Percentiles rank a stretch among this genome's conserved stretches.
These are phyloP conservation scores for Tricladium varicosporioides DNA, from an alignment of 2,329 filamentous ascomycete genomes.

Conservation along the genomic window DNA sequence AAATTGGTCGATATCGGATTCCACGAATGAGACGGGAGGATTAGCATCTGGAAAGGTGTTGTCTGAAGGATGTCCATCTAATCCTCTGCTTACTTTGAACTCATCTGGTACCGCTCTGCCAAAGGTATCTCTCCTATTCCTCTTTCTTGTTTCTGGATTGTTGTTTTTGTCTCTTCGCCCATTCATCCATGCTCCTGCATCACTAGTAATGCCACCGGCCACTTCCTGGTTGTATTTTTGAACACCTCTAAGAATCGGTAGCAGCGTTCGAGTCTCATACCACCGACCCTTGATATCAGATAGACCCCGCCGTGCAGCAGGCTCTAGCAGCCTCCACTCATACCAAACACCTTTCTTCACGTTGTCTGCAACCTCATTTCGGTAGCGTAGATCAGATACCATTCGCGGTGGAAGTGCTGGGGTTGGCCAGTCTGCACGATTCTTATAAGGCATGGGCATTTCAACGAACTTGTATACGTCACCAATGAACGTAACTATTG, in stretches of 20 bases:
- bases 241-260: constrained; percentile 37
- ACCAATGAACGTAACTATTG: constrained; percentile 44
- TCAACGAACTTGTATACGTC: constrained; percentile 51
- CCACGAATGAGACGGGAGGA: constrained; percentile 5
- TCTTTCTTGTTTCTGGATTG: constrained; percentile 28
- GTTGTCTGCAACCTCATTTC: constrained; percentile 46
- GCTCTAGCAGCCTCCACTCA: constrained; percentile 33
- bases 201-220: constrained; percentile 37
- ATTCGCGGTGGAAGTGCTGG: constrained; percentile 47
- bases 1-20: constrained; percentile 16
- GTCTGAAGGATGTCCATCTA: constrained; percentile 32
- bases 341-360: constrained; percentile 29
- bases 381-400: constrained; percentile 37
- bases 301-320: constrained; percentile 34
- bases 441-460: constrained; percentile 35
- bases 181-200: constrained; percentile 46
- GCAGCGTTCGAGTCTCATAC: constrained; percentile 55
- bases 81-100: constrained; percentile 34
- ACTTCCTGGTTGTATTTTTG: constrained; percentile 35
- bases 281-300: constrained; percentile 56
- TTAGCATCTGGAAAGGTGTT: constrained; percentile 28
- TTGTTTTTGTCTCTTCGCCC: constrained; percentile 39
- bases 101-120: constrained; percentile 34
- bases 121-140: constrained; percentile 35
- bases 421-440: constrained; percentile 38